These are phyloP conservation scores for Tranzscheliella williamsii DNA, from an alignment of 1,284 basidiomycete genomes.

Conservation along the genomic window DNA sequence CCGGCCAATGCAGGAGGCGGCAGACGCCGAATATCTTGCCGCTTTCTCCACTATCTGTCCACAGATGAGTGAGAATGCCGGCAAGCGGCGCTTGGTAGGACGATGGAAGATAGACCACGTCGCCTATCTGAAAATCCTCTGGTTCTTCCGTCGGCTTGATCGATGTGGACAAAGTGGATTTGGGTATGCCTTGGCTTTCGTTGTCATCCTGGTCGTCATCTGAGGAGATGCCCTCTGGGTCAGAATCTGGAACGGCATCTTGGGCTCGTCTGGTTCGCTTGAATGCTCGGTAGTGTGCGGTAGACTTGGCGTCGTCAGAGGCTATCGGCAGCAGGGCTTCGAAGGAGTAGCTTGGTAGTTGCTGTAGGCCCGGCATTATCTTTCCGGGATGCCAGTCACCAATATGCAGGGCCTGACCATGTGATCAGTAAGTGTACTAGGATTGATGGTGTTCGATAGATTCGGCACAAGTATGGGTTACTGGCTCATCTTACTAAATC, in stretches of 20 bases:
- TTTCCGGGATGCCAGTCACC: too few relatives aligned
- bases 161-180: too few relatives aligned
- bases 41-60: constrained; percentile 25
- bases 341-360: constrained; percentile 10
- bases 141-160: constrained; percentile 7
- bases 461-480: too few relatives aligned
- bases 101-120: constrained; percentile 38
- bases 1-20: constrained; percentile 41
- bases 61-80: constrained; percentile 36
- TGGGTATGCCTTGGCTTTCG: constrained; percentile 15
- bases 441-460: too few relatives aligned
- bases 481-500: too few relatives aligned
- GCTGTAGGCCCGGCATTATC: constrained; percentile 5
- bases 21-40: constrained; percentile 42
- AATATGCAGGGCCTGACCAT: too few relatives aligned
- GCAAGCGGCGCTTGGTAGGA: constrained; percentile 39
- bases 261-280: constrained; percentile 7
- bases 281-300: constrained; percentile 30
- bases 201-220: constrained; percentile 10
- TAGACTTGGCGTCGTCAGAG: constrained; percentile 1
- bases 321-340: constrained; percentile 19
- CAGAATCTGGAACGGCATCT: constrained; percentile 20
- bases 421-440: too few relatives aligned
- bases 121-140: constrained; percentile 35
- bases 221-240: constrained; percentile 3